Evolutionary conservation across 179 eudicot genomes (phyloP).

Genomic region (Vitellaria paradoxa): DNA sequence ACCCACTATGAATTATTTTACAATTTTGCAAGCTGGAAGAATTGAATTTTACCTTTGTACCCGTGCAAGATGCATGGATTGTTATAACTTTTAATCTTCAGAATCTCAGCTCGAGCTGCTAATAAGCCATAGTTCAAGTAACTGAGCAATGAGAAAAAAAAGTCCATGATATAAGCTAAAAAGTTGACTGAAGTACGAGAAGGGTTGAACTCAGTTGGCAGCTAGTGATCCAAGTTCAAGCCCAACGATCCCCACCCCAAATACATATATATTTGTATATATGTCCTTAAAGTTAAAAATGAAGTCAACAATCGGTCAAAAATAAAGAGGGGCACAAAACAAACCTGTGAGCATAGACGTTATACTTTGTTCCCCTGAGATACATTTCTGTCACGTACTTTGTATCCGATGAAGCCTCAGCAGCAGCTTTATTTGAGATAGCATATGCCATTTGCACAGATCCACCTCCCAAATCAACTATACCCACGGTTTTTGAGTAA

Average conservation of each 20-base stretch:
- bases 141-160: constrained; percentile 25
- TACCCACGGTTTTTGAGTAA: constrained; percentile 51
- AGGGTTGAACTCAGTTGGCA: too few relatives aligned
- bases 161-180: too few relatives aligned
- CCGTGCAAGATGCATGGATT: constrained; percentile 58
- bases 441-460: constrained; percentile 82
- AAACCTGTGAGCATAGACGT: constrained; percentile 65
- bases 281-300: too few relatives aligned
- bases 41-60: constrained; percentile 33
- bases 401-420: constrained; percentile 49
- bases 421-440: constrained; percentile 52
- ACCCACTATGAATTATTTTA: too few relatives aligned
- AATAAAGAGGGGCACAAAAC: background rate
- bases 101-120: constrained; percentile 62
- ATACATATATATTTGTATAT: too few relatives aligned
- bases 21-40: background rate
- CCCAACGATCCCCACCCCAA: too few relatives aligned
- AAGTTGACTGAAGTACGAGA: too few relatives aligned
- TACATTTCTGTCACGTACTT: constrained; percentile 45
- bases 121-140: constrained; percentile 62
- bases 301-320: background rate
- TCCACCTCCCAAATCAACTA: constrained; percentile 74
- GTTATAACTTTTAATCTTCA: constrained; percentile 37
- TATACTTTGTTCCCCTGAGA: constrained; percentile 46
- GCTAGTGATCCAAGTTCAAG: too few relatives aligned